Evolutionary conservation across 257 asterid species (phyloP).

Genomic region (Forsythia suspensa): DNA sequence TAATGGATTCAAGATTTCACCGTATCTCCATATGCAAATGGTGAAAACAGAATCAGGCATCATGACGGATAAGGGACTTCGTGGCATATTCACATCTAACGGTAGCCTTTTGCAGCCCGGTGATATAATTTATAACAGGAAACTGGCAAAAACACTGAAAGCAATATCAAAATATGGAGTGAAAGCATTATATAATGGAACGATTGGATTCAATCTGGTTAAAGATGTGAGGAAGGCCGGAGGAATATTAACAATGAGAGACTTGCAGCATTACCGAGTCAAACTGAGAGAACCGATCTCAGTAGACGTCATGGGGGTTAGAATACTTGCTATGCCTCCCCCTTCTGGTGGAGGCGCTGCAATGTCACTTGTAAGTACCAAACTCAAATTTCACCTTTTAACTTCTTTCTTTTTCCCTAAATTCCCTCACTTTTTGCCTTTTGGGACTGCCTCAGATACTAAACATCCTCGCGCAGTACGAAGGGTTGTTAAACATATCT

Average conservation of each 20-base stretch:
- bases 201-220: conserved; percentile 44
- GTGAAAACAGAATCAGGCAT: conserved; percentile 35
- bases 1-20: conserved; percentile 55
- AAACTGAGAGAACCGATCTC: conserved; percentile 44
- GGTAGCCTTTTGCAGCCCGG: conserved; percentile 51
- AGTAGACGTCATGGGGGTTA: conserved; percentile 42
- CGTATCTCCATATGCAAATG: conserved; percentile 61
- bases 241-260: conserved; percentile 59
- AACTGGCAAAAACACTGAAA: conserved; percentile 42
- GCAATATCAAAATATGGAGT: conserved; percentile 35
- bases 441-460: conserved; percentile 38
- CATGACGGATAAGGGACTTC: conserved; percentile 53
- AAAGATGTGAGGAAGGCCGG: conserved; percentile 51
- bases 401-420: not conserved
- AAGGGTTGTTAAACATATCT: conserved; percentile 27
- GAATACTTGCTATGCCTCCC: conserved; percentile 62
- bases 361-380: conserved; percentile 52
- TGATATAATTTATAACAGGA: conserved; percentile 46
- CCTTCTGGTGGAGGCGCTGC: conserved; percentile 76
- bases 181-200: conserved; percentile 53
- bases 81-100: conserved; percentile 43
- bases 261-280: conserved; percentile 49
- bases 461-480: conserved; percentile 58
- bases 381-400: not conserved
- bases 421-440: not conserved